These are phyloP conservation scores for Syzygium oleosum DNA, from an alignment of 345 rosid species.

Conservation along the genomic window DNA sequence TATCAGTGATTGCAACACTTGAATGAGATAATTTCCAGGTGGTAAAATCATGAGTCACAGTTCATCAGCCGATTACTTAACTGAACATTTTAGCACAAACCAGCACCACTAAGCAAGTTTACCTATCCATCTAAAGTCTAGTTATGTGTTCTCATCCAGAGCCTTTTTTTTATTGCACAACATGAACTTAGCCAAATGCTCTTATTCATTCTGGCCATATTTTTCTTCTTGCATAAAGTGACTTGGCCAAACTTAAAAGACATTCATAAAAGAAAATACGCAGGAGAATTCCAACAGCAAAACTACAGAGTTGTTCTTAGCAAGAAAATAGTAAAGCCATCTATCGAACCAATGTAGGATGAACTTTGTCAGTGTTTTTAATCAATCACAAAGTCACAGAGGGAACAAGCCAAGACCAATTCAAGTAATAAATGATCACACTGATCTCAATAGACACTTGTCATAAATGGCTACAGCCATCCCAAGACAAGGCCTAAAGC, in stretches of 20 bases:
- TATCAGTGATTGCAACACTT: neutral
- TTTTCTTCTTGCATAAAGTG: neutral
- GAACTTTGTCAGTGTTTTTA: neutral
- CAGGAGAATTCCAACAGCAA: neutral
- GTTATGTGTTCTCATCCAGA: neutral
- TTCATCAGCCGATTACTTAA: neutral
- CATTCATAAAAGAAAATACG: neutral
- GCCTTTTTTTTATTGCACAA: neutral
- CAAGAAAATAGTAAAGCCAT: neutral
- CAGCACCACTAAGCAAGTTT: neutral
- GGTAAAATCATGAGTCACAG: neutral
- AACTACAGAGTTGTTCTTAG: neutral
- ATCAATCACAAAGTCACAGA: neutral
- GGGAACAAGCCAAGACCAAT: neutral
- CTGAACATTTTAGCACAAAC: neutral
- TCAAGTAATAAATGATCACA: neutral
- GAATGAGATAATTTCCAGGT: neutral
- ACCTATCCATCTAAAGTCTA: neutral
- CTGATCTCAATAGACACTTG: neutral
- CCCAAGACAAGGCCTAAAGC: neutral
- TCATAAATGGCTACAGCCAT: neutral
- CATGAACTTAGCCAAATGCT: neutral
- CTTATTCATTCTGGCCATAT: neutral
- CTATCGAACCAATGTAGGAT: neutral
- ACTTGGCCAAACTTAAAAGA: neutral